Evolutionary conservation across 768 basidiomycete species (phyloP), one percentile per base, ranked within the genome.

Genomic region (Kondoa malvinella): DNA sequence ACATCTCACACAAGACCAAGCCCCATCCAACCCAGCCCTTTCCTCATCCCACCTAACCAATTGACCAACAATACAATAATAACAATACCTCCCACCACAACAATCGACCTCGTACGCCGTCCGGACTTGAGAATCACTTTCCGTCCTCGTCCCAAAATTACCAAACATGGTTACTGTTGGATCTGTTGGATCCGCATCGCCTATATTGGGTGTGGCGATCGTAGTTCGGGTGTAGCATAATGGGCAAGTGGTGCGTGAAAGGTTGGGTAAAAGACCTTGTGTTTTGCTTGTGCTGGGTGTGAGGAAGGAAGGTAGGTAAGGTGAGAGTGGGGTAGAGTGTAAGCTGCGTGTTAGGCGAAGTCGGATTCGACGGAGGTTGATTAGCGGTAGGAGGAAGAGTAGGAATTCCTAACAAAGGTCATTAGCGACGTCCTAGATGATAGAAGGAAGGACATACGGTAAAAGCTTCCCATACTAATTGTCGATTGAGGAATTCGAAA

Each of bases 401-500:
- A 97, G 81, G 77, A 97, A 96, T 83, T 97, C 92, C 94, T 97
- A 71, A 31, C 12, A 25, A 2, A 8, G 58, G n/a, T 21, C 16
- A 26, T 30, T n/a, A 66, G 31, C 57, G n/a, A 66, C 56, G n/a
- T 31, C n/a, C 1, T 8, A 56, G 14, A 27, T 56, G 17, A 4
- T 40, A 25, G 2, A 27, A 63, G n/a, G 68, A 57, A 67, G 60
- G 21, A 78, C 88, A 66, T 74, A 94, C 94, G 4, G 95, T 97
- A 77, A 97, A 94, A 0, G 91, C 89, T 75, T 92, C 89, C 95
- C 95, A 99, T 66, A 99, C 95, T 83, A 99, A 88, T 77, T 97
- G 94, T 72, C 95, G 87, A 74, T 97, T 96, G 89, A 97, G 94
- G 74, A 92, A 97, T 75, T 97, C 95, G 77, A 95, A 99, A 74